Evolutionary conservation across 2,329 filamentous ascomycete genomes (phyloP), one percentile per base, ranked within the genome.

Genomic region (Chalaropsis thielavioides): DNA sequence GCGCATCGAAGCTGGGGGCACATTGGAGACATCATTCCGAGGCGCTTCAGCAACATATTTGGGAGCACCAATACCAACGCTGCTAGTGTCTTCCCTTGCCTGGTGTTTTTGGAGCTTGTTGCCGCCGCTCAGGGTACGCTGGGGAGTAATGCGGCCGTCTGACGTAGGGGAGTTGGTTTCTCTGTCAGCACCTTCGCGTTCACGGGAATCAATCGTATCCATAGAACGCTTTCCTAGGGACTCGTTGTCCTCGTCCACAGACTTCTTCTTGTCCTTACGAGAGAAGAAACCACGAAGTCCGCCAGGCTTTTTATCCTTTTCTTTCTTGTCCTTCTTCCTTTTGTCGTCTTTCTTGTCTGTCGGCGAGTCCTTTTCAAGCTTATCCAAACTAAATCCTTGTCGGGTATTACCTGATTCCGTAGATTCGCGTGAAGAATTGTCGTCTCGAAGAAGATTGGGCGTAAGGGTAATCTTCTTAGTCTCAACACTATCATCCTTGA

Each of bases 391-490:
- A 62, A 82, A 78, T 62, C 83, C 80, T 64, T 80, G 77, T 73
- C 81, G 83, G 66, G 73, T 71, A 70, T 79, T 84, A 69, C 76
- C 77, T 1, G 75, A 76, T 24, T 77, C 75, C 11, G 72, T 72
- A 1, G 76, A 76, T 80, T 92, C 73, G 76, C 79, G 74, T 77
- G 81, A 67, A 49, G 79, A 75, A 69, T 79, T 81, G 70, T 96
- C 92, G 69, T 97, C 92, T 51, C 92, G 86, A 49, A 97, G 78
- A 63, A 99, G 77, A 70, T 95, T 95, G 1, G 94, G 94, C 2
- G 94, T 99, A 56, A 99, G 82, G 0, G 92, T 95, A 69, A 99
- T 97, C 77, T 97, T 97, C 75, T 95, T 91, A 2, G 94, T 96
- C 75, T 97, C 94, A 44, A 90, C 88, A 40, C 84, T 90, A 72